These are phyloP conservation scores for Fusarium sp. DNA, from an alignment of 2,329 filamentous ascomycete species.

Conservation along the genomic window DNA sequence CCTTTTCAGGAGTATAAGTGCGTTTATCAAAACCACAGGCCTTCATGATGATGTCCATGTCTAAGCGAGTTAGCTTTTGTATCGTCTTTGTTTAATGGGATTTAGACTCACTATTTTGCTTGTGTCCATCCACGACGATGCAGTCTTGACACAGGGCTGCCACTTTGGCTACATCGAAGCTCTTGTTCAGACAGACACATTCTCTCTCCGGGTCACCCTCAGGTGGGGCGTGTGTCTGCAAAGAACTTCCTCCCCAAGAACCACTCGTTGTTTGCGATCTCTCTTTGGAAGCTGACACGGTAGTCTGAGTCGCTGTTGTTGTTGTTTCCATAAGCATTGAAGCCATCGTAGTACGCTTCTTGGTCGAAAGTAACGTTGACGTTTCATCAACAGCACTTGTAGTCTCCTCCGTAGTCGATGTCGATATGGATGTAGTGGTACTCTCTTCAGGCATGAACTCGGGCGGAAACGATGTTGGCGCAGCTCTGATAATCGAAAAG, in stretches of 20 bases:
- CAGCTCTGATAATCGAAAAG: slow-evolving; percentile 48
- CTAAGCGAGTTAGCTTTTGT: slow-evolving; percentile 38
- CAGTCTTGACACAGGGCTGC: slow-evolving; percentile 55
- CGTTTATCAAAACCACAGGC: slow-evolving; percentile 50
- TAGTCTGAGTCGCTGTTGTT: slow-evolving; percentile 7
- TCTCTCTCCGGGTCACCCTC: slow-evolving; percentile 47
- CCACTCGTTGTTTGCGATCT: slow-evolving; percentile 5
- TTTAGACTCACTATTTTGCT: slow-evolving; percentile 47
- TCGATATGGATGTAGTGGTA: slow-evolving; percentile 17
- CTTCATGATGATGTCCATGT: slow-evolving; percentile 52
- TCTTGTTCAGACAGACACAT: slow-evolving; percentile 54
- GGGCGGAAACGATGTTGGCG: slow-evolving; percentile 48
- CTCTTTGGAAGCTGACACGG: slow-evolving; percentile 6
- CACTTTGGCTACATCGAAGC: slow-evolving; percentile 54
- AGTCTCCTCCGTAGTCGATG: slow-evolving; percentile 11
- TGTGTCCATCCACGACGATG: slow-evolving; percentile 48
- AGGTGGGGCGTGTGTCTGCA: slow-evolving; percentile 32
- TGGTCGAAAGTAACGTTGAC: neutral
- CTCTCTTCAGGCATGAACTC: slow-evolving; percentile 21
- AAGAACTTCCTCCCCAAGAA: slow-evolving; percentile 11
- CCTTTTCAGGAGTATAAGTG: slow-evolving; percentile 47
- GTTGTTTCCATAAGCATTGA: slow-evolving; percentile 13
- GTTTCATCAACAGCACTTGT: slow-evolving; percentile 11
- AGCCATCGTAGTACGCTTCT: slow-evolving; percentile 10
- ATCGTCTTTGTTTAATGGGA: no score